Base-by-base conservation (phyloP, 2,329 filamentous ascomycete genomes). In the Monosporascus sp. region DNA sequence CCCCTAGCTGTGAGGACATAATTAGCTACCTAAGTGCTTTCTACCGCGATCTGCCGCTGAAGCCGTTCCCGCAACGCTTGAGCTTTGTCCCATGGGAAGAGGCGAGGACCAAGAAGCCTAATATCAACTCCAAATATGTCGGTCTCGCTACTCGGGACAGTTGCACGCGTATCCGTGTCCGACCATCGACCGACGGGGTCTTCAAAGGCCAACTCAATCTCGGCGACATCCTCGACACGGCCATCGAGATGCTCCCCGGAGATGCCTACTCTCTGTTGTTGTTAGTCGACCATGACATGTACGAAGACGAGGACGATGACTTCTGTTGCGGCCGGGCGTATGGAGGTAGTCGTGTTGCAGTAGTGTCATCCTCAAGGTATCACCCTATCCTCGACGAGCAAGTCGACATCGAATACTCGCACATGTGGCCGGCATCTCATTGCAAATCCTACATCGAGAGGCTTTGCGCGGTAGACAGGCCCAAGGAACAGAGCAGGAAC, bases 271-370 rank as follows among this genome's bases (percentile, higher is more conserved):
- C 83, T 0, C 62, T 87, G 1, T 60, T 84, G 0, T 63, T 88
- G 37, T 61, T 87, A 0, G 68, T 80, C 0, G 70, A 83, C 37
- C 78, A 85, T n/a, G 85, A 88, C 61, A 67, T 87, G 15, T 87
- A 83, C 60, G 83, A 88, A 59, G 76, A 77, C 48, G 81, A 85
- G 0, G 80, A 86, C 0, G 85, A 88, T 54, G 78, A 83, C 20
- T 89, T 88, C 60, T 82, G 79, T 50, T 87, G 84, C 55, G 85
- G 85, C 0, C 70, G 84, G 27, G 84, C 85, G 1, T 89, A 84
- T 62, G 85, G 85, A 0, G 81, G 77, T 0, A 83, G 79, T 53
- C 73, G 85, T 5, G 77, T 89, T 1, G 76, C 78, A 0, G 77
- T 88, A 1, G 80, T 89, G 0, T 83, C 80, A 0, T 77, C 72